Conservation (phyloP, 2,329 filamentous ascomycete species). For the Raffaelea ambrosiae region DNA sequence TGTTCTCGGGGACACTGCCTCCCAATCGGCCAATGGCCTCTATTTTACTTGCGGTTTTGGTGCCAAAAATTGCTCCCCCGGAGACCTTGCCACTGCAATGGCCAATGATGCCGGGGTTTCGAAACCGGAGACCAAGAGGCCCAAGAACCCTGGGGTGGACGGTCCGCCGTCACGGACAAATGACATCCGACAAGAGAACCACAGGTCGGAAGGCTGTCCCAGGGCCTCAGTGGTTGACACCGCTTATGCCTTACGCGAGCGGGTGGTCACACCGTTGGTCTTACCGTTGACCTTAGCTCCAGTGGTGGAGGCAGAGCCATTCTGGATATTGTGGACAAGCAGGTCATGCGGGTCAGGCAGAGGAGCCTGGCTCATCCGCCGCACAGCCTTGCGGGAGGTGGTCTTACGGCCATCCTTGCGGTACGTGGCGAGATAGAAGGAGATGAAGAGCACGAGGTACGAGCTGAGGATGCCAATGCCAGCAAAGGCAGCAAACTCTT, state of each 20-base stretch:
- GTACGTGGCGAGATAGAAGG: conserved; percentile 97
- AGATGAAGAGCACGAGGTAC: conserved; percentile 97
- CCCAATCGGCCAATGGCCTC: too few relatives aligned
- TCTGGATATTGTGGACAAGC: conserved; percentile 42
- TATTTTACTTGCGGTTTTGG: too few relatives aligned
- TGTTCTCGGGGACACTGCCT: too few relatives aligned
- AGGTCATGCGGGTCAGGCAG: conserved; percentile 77
- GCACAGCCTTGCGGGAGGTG: conserved; percentile 70
- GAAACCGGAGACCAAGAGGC: too few relatives aligned
- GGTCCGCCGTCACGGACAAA: too few relatives aligned
- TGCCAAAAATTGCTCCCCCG: too few relatives aligned
- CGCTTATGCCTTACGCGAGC: conserved; percentile 61
- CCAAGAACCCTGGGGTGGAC: too few relatives aligned
- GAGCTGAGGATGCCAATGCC: conserved; percentile 89
- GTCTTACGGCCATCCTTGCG: conserved; percentile 72
- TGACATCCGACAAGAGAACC: too few relatives aligned
- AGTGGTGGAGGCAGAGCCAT: conserved; percentile 44
- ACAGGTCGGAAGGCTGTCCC: too few relatives aligned
- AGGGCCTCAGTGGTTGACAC: neutral
- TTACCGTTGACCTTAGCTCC: conserved; percentile 48
- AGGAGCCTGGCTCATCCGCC: conserved; percentile 56
- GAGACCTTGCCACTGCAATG: too few relatives aligned
- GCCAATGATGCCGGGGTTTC: too few relatives aligned
- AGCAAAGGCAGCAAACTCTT: conserved; percentile 91
- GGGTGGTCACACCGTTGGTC: conserved; percentile 37